Evolutionary conservation across 2,329 filamentous ascomycete genomes (phyloP).

Genomic region (Mycosphaerella arachidis): DNA sequence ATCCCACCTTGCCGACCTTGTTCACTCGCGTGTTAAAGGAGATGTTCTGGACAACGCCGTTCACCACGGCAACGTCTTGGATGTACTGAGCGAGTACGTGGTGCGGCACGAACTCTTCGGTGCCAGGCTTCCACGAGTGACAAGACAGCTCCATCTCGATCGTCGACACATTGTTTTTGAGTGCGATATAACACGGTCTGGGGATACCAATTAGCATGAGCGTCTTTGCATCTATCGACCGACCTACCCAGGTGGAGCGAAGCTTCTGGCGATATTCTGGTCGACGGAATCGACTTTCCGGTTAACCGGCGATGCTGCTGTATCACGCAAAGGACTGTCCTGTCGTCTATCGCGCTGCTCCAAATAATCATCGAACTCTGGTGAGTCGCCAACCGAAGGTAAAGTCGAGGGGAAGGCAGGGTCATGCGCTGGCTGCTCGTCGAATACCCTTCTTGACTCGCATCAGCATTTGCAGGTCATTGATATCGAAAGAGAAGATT

Average conservation of each 20-base stretch:
- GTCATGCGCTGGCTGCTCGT: constrained; percentile 47
- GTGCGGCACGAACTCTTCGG: constrained; percentile 57
- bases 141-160: constrained; percentile 47
- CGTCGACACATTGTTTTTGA: constrained; percentile 53
- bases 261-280: constrained; percentile 13
- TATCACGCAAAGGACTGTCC: constrained; percentile 16
- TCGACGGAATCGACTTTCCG: neutral
- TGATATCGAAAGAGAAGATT: neutral
- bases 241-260: constrained; percentile 48
- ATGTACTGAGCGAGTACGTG: constrained; percentile 56
- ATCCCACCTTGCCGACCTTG: constrained; percentile 43
- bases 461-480: neutral
- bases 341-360: constrained; percentile 3
- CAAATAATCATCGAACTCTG: constrained; percentile 16
- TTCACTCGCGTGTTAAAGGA: constrained; percentile 59
- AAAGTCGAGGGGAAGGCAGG: constrained; percentile 42
- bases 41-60: constrained; percentile 49
- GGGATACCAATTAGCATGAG: neutral
- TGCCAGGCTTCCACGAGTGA: constrained; percentile 55
- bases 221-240: neutral
- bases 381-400: constrained; percentile 36
- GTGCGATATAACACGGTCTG: constrained; percentile 50
- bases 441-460: constrained; percentile 42
- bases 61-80: constrained; percentile 51
- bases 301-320: neutral